phyloP scores from a whole-genome alignment of 2,329 filamentous ascomycete genomes.

The Fonsecaea monophora region DNA sequence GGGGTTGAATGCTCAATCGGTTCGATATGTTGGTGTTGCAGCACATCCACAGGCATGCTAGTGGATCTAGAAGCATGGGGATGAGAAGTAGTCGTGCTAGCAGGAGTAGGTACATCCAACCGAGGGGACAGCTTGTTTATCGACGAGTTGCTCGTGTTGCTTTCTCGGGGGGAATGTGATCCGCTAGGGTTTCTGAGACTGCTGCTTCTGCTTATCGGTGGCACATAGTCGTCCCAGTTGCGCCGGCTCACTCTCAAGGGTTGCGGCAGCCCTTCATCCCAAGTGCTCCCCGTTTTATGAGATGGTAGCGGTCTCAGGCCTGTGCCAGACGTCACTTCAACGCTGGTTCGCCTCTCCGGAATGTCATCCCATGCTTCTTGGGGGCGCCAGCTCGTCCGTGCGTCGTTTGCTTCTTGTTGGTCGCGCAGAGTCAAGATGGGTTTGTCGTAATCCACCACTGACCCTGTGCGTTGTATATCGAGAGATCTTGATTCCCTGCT shows the following conservation, averaged over 20 bases:
- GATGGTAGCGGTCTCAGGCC: slow-evolving; percentile 27
- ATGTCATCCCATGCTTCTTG: slow-evolving; percentile 35
- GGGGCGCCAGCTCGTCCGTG: slow-evolving; percentile 38
- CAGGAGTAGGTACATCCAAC: slow-evolving; percentile 15
- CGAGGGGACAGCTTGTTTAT: slow-evolving; percentile 22
- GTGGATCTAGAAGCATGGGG: slow-evolving; percentile 27
- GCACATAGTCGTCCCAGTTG: slow-evolving; percentile 36
- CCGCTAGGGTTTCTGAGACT: slow-evolving; percentile 22
- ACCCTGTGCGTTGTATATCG: slow-evolving; percentile 38
- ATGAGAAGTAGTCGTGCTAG: slow-evolving; percentile 6
- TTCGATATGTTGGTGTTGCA: slow-evolving; percentile 20
- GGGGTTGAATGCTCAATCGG: slow-evolving; percentile 27
- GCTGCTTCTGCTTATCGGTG: slow-evolving; percentile 31
- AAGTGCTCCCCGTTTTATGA: slow-evolving; percentile 36
- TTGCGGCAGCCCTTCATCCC: slow-evolving; percentile 38
- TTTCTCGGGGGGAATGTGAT: slow-evolving; percentile 10
- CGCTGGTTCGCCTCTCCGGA: slow-evolving; percentile 30
- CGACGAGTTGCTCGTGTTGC: slow-evolving; percentile 27
- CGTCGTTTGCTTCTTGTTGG: slow-evolving; percentile 40
- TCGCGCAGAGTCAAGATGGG: slow-evolving; percentile 37
- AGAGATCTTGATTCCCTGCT: slow-evolving; percentile 34
- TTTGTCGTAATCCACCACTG: slow-evolving; percentile 24
- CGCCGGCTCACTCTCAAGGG: slow-evolving; percentile 34
- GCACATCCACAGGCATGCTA: slow-evolving; percentile 22
- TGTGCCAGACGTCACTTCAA: slow-evolving; percentile 30